A percentile compares a stretch with the other conserved stretches of the same genome.
Evolutionary conservation across 495 filamentous ascomycete species (phyloP).

Genomic region (Penicillium fimorum): DNA sequence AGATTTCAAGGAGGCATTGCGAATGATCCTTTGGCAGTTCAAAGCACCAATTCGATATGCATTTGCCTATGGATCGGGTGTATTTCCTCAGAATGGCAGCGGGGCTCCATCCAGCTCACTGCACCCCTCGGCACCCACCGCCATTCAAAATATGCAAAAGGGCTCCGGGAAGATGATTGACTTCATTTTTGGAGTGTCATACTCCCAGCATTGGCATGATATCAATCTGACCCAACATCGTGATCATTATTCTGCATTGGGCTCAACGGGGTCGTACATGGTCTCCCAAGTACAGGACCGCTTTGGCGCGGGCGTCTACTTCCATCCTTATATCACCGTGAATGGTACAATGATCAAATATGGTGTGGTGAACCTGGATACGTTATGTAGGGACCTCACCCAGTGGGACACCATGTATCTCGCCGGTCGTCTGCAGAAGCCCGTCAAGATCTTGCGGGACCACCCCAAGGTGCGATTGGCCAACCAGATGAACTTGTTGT

Average conservation of each 20-base stretch:
- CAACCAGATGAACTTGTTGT: slow-evolving; percentile 92
- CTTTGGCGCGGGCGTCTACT: slow-evolving; percentile 92
- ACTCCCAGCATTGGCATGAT: slow-evolving; percentile 95
- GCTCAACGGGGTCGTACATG: slow-evolving; percentile 78
- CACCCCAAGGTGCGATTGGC: slow-evolving; percentile 86
- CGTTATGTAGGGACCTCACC: slow-evolving; percentile 77
- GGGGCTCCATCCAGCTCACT: slow-evolving; percentile 45
- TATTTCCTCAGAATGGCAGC: slow-evolving; percentile 76
- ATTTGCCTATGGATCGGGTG: slow-evolving; percentile 95
- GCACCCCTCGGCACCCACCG: slow-evolving; percentile 74
- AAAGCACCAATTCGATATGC: slow-evolving; percentile 91
- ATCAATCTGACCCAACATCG: slow-evolving; percentile 85
- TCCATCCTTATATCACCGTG: slow-evolving; percentile 93
- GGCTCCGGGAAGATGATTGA: slow-evolving; percentile 95
- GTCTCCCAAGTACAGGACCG: slow-evolving; percentile 82
- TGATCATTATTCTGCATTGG: slow-evolving; percentile 86
- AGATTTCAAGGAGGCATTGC: slow-evolving; percentile 87
- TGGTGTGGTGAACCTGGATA: slow-evolving; percentile 89
- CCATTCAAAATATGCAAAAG: slow-evolving; percentile 76
- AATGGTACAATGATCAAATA: slow-evolving; percentile 97
- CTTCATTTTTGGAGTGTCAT: slow-evolving; percentile 93
- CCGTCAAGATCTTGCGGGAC: slow-evolving; percentile 94
- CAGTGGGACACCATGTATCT: slow-evolving; percentile 93
- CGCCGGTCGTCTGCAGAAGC: slow-evolving; percentile 92
- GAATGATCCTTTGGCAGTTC: slow-evolving; percentile 90